Percentiles rank a stretch among this genome's conserved stretches.
Conservation (phyloP, 257 asterid genomes). For the Plantago elongata region DNA sequence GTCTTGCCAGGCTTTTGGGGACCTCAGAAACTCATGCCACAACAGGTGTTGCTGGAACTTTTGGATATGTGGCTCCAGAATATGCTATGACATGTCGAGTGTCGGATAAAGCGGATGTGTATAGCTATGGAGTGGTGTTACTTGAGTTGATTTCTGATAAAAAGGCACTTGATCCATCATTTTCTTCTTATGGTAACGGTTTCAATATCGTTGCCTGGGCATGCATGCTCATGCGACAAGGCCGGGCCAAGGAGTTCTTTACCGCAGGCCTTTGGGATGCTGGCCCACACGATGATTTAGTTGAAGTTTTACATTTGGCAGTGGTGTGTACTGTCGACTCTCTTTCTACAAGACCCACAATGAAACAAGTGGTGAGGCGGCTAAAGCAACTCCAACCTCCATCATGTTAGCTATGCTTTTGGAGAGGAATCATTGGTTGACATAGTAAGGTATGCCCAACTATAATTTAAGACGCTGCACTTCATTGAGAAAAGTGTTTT, state of each 20-base stretch:
- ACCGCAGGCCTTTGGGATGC: slow-evolving; percentile 78
- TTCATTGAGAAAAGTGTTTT: slow-evolving; percentile 19
- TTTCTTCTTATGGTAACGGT: slow-evolving; percentile 80
- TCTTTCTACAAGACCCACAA: slow-evolving; percentile 71
- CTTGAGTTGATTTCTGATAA: slow-evolving; percentile 86
- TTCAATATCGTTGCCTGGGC: slow-evolving; percentile 95
- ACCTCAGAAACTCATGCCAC: slow-evolving; percentile 89
- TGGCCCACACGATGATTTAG: slow-evolving; percentile 86
- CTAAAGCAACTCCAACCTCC: slow-evolving; percentile 87
- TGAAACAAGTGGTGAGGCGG: slow-evolving; percentile 88
- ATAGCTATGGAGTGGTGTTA: slow-evolving; percentile 86
- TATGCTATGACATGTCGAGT: slow-evolving; percentile 95
- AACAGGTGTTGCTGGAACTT: slow-evolving; percentile 87
- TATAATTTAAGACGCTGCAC: slow-evolving; percentile 26
- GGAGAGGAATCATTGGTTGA: slow-evolving; percentile 20
- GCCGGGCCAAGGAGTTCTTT: slow-evolving; percentile 82
- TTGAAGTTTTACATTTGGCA: slow-evolving; percentile 73
- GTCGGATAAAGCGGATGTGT: slow-evolving; percentile 90
- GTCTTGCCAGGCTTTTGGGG: slow-evolving; percentile 74
- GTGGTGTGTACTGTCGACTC: slow-evolving; percentile 79
- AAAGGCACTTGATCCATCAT: slow-evolving; percentile 86
- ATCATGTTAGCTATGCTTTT: slow-evolving; percentile 43
- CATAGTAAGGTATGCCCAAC: slow-evolving; percentile 24
- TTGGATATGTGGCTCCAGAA: slow-evolving; percentile 92
- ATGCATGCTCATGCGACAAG: slow-evolving; percentile 72